Evolutionary conservation across 768 basidiomycete species (phyloP), one percentile per base, ranked within the genome.

Genomic region (Pleurotus sapidus): DNA sequence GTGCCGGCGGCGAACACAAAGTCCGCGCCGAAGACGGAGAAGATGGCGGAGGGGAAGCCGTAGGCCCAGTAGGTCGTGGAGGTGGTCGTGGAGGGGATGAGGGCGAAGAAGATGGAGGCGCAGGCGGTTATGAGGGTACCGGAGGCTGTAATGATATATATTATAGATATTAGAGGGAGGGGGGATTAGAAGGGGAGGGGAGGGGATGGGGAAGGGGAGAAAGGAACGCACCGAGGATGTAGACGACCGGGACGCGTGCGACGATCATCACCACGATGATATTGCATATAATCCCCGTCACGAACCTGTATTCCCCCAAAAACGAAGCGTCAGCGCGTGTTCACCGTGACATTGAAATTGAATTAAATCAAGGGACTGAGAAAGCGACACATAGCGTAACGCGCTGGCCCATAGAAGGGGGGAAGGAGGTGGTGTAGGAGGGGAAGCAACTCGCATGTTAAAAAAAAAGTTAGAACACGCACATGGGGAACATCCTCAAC

Each of bases 1-100:
- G 87, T 88, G 2, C 91, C 91, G 0, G 84, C 72, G 0, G 91
- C 74, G 63, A 84, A 92, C 2, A 89, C 83, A 60, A 93, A 89
- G 64, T 93, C 91, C 1, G 84, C 89, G 17, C 91, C 91, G 47
- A 90, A 77, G 12, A 91, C 90, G 18, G 81, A 71, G 46, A 88
- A 57, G 40, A 83, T 70, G 0, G 88, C 79, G 1, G 86, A 80
- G 0, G 89, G 88, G 69, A 93, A 93, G 4, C 83, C 84, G 57
- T 78, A 88, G 1, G 86, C 87, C 91, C 91, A 93, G 62, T 86
- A 93, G 1, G 84, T 70, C 5, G 73, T 73, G 62, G 85, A 93
- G 1, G 84, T 70, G 5, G 73, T 73, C 0, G 68, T 59, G 0
- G 87, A 80, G 23, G 81, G 61, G 60, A 91, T 88, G 2, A 88